These are phyloP conservation scores for Candida dajiaensis DNA, from an alignment of 805 yeast species.

Conservation along the genomic window DNA sequence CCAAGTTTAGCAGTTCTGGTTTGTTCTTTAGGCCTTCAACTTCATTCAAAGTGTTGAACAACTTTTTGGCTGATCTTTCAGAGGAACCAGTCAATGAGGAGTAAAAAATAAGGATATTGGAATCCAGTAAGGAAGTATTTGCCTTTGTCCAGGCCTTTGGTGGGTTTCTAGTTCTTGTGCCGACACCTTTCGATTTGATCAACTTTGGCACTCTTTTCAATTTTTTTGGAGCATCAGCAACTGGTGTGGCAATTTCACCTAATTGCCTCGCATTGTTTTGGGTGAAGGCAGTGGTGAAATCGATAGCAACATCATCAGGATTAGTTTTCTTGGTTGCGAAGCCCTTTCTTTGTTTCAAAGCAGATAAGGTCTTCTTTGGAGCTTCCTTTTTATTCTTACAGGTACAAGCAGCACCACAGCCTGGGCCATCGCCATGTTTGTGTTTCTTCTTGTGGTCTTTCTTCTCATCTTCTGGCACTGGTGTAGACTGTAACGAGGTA, in stretches of 20 bases:
- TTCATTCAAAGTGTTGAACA: constrained; percentile 34
- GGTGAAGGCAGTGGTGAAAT: constrained; percentile 34
- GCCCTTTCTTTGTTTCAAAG: constrained; percentile 15
- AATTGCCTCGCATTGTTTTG: constrained; percentile 5
- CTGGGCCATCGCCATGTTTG: constrained; percentile 23
- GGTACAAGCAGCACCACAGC: constrained; percentile 30
- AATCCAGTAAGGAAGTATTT: constrained; percentile 36
- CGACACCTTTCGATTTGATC: constrained; percentile 33
- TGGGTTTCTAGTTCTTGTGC: constrained; percentile 15
- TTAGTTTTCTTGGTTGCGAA: constrained; percentile 10
- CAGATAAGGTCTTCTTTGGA: constrained; percentile 22
- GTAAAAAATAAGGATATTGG: constrained; percentile 66
- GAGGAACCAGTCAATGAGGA: constrained; percentile 85
- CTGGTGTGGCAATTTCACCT: neutral
- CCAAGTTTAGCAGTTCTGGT: constrained; percentile 61
- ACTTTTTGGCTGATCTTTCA: constrained; percentile 54
- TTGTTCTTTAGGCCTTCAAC: constrained; percentile 26
- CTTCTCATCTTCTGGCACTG: neutral
- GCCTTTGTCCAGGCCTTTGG: constrained; percentile 35
- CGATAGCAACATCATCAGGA: constrained; percentile 27
- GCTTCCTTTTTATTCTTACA: constrained; percentile 23
- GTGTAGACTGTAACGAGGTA: neutral
- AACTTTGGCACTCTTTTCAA: constrained; percentile 36
- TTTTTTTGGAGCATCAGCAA: constrained; percentile 10
- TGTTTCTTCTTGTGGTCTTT: constrained; percentile 16